Evolutionary conservation across 2,329 filamentous ascomycete genomes (phyloP).

Genomic region (Cordyceps fumosorosea): DNA sequence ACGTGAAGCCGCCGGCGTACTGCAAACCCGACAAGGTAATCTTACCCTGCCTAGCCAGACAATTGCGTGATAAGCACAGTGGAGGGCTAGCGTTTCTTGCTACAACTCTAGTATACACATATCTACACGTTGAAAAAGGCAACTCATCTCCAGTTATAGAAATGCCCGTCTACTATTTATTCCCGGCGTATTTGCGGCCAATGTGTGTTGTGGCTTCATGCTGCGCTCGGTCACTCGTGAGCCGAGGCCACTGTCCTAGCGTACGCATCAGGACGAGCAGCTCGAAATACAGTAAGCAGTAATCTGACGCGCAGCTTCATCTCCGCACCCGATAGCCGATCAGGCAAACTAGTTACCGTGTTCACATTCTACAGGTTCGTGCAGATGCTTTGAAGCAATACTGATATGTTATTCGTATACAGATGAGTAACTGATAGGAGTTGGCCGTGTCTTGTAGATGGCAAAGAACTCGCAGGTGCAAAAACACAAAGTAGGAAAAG

Average conservation of each 20-base stretch:
- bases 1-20: neutral
- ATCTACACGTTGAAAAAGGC: neutral
- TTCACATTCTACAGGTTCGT: neutral
- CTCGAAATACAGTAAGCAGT: constrained; percentile 5
- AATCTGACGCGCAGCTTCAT: constrained; percentile 1
- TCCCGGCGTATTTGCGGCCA: neutral
- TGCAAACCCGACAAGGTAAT: neutral
- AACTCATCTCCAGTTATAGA: neutral
- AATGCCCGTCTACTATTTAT: neutral
- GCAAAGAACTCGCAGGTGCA: neutral
- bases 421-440: neutral
- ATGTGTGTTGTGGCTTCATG: neutral
- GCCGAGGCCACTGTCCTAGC: neutral
- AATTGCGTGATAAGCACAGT: neutral
- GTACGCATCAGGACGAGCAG: too few relatives aligned
- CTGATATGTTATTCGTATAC: neutral
- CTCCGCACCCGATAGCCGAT: neutral
- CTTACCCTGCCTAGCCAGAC: neutral
- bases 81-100: neutral
- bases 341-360: neutral
- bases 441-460: neutral
- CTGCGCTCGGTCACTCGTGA: neutral
- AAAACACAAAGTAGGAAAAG: neutral
- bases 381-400: neutral
- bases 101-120: neutral